Conservation (phyloP, 805 yeast species). For the Lachancea thermotolerans region DNA sequence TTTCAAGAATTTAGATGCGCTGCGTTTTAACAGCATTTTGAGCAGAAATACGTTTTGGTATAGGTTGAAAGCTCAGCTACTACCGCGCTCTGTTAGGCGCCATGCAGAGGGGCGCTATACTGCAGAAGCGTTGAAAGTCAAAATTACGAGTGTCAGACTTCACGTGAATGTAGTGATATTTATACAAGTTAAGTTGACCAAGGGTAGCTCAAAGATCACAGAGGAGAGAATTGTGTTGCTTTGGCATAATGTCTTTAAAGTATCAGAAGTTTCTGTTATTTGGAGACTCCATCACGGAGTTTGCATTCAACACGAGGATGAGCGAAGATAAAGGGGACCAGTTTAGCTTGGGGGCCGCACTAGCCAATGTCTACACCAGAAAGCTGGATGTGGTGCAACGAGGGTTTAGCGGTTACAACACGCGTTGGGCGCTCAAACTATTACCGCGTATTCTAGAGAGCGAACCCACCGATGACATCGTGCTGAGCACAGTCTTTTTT, state of each 20-base stretch:
- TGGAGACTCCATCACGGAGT: conserved; percentile 69
- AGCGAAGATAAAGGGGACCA: conserved; percentile 22
- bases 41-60: too few species aligned
- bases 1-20: too few species aligned
- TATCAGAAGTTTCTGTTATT: conserved; percentile 48
- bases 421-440: conserved; percentile 50
- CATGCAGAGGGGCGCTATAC: too few species aligned
- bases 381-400: conserved; percentile 62
- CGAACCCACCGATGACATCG: conserved; percentile 38
- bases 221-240: neutral
- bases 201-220: too few species aligned
- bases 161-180: too few species aligned
- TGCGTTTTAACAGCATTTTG: too few species aligned
- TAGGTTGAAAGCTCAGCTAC: too few species aligned
- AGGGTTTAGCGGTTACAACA: conserved; percentile 73
- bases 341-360: conserved; percentile 47
- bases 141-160: too few species aligned
- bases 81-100: too few species aligned
- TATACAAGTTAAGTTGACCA: too few species aligned
- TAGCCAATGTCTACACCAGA: conserved; percentile 48
- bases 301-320: conserved; percentile 35
- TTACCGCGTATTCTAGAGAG: conserved; percentile 43
- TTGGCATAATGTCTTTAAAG: conserved; percentile 7
- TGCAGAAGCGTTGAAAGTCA: too few species aligned
- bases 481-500: conserved; percentile 52